Evolutionary conservation across 495 filamentous ascomycete genomes (phyloP), one percentile per base, ranked within the genome.

Genomic region (Aspergillus indologenus): DNA sequence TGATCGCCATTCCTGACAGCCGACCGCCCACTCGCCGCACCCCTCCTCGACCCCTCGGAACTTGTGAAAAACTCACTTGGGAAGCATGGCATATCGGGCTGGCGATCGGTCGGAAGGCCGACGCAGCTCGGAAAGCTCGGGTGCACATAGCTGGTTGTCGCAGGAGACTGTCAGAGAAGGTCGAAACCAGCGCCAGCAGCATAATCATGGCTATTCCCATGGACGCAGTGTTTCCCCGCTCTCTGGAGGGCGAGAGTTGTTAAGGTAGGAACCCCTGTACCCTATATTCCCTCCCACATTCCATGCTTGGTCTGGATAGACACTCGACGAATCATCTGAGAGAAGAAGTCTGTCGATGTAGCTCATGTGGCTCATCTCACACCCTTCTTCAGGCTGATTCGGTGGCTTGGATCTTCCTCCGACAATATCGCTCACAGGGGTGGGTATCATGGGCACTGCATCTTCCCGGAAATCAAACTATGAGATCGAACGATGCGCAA

Each of bases 91-190:
- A 34, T 68, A 64, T 60, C 70, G 62, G 19, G 71, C 70, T 45
- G 66, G 64, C 34, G 66, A 74, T 26, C 65, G 62, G 61, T 49
- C 68, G 24, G 69, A 72, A 59, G 68, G 67, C 26, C 70, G 77
- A 46, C 73, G 78, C 67, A 78, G 70, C 56, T 78, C 78, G 11
- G 76, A 69, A 54, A 77, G 74, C 69, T 74, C 77, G 24, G 75
- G 69, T 29, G 69, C 66, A 43, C 65, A 69, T 47, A 78, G 76
- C 61, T 76, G 68, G 59, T 61, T 70, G 24, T 76, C 78, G n/a
- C 76, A 81, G 50, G 76, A 77, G 26, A 81, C 74, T 5, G 65
- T 81, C 23, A 75, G 66, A 57, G 74, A 77, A 34, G 62, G 62
- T 46, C 68, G 69, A 21, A 56, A 40, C 29, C 59, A 60, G 34